Base-by-base conservation (phyloP, 805 yeast species). In the Osmozyma mogii region DNA sequence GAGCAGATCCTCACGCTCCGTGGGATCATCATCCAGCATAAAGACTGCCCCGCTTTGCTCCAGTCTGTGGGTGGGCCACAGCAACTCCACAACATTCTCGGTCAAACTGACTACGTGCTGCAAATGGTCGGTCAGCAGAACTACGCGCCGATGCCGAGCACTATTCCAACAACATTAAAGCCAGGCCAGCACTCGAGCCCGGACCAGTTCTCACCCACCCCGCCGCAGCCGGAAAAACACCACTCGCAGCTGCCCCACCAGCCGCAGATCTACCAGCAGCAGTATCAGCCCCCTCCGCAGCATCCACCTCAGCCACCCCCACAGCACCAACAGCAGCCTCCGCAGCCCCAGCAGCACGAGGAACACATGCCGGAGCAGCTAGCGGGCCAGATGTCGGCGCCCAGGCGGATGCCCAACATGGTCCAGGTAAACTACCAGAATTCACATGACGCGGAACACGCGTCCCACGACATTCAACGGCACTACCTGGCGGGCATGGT, bases 1-100 rank as follows among this genome's bases (percentile, higher is more conserved):
- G 79, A 76, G 27, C 82, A 76, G 43, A 60, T 81, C 10, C 42
- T 68, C 17, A 50, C 64, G 6, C 47, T 80, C 15, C 63, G 73
- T 24, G 58, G 68, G 1, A 46, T 75, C 2, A 35, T 78, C 9
- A 47, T 54, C 15, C 57, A 65, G 7, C 82, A 77, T 41, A 70
- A 65, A 37, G 73, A 71, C 25, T 73, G 76, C 42, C 51, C 54
- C 1, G 29, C 50, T 27, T 46, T 67, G 31, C 42, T 49, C 30
- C 66, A 53, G 29, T 59, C 63, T 11, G 57, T 72, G 14, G 69
- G 78, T 4, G 73, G 75, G 0, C 47, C 49, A 19, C 70, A 65
- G 11, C 60, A 60, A 12, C 49, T 72, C 32, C 63, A 64, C 40
- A 50, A 60, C n/a, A 38, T 72, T 2, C 38, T 72, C 14, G 56